A percentile compares a stretch with the other conserved stretches of the same genome.
Evolutionary conservation across 768 basidiomycete species (phyloP).

Genomic region (Thelephora aurantiotincta): DNA sequence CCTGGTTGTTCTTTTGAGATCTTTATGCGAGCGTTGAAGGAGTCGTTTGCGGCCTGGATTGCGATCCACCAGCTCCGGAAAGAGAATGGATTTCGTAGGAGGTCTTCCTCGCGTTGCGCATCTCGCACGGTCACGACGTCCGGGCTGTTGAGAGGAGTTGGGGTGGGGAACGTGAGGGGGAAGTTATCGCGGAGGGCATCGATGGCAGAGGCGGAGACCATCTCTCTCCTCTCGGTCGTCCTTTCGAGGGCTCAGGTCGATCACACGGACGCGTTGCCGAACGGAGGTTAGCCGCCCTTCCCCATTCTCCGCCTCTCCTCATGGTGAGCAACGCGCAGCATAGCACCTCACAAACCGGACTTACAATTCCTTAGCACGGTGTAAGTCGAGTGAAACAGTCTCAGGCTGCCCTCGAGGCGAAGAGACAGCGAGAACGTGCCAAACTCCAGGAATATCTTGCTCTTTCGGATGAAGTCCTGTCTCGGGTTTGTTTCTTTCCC

Average conservation of each 20-base stretch:
- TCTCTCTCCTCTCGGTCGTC: conserved; percentile 1
- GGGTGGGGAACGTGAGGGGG: conserved; percentile 76
- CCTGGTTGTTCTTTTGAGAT: conserved; percentile 55
- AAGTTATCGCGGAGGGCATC: conserved; percentile 47
- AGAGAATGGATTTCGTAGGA: conserved; percentile 79
- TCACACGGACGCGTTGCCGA: conserved; percentile 1
- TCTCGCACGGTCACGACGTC: conserved; percentile 64
- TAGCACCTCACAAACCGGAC: no score
- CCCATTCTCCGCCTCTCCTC: neutral
- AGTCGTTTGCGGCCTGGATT: conserved; percentile 27
- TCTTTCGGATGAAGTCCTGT: conserved; percentile 47
- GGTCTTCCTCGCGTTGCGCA: conserved; percentile 84
- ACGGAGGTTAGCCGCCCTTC: neutral
- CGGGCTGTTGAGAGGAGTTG: conserved; percentile 67
- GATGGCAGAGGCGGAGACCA: conserved; percentile 18
- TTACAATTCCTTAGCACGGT: conserved; percentile 35
- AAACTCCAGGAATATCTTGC: conserved; percentile 68
- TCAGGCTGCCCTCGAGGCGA: conserved; percentile 48
- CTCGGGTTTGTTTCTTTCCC: conserved; percentile 30
- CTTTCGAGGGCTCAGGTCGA: conserved; percentile 3
- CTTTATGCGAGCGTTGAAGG: neutral
- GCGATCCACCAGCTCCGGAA: conserved; percentile 91
- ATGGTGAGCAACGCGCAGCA: neutral
- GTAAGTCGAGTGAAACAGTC: conserved; percentile 50
- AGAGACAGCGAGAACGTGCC: conserved; percentile 52